phyloP scores from a whole-genome alignment of 192 early-diverging fungal species.

The Backusella sp. region DNA sequence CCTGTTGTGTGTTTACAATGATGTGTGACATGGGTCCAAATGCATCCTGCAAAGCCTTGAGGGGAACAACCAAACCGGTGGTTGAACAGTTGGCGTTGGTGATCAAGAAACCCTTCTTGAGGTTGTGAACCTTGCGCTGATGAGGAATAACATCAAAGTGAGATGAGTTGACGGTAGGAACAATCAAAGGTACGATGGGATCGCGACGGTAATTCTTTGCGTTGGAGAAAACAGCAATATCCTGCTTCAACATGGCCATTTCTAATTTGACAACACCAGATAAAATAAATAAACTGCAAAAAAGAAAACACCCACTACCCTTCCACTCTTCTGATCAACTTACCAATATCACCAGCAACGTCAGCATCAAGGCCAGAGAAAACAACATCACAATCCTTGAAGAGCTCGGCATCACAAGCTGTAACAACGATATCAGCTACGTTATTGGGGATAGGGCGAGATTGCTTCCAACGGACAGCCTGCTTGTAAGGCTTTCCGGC shows the following conservation, averaged over 20 bases:
- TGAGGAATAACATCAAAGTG: constrained; percentile 82
- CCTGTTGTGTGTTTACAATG: constrained; percentile 91
- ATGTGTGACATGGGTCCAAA: constrained; percentile 86
- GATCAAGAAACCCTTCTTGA: constrained; percentile 82
- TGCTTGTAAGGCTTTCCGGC: constrained; percentile 82
- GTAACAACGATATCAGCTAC: constrained; percentile 60
- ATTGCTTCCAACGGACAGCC: constrained; percentile 89
- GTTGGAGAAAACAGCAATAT: constrained; percentile 93
- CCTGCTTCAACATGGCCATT: constrained; percentile 81
- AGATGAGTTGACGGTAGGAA: constrained; percentile 87
- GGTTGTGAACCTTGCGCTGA: constrained; percentile 61
- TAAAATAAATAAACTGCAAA: constrained; percentile 9
- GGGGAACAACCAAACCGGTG: constrained; percentile 88
- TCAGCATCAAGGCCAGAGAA: constrained; percentile 95
- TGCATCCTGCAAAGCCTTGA: constrained; percentile 86
- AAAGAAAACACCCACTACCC: not conserved
- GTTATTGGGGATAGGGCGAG: constrained; percentile 64
- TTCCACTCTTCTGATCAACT: constrained; percentile 1
- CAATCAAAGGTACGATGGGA: constrained; percentile 86
- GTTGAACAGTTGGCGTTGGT: constrained; percentile 99
- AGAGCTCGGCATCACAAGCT: constrained; percentile 73
- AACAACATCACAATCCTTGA: constrained; percentile 81
- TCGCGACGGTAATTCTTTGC: constrained; percentile 96
- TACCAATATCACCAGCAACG: constrained; percentile 91
- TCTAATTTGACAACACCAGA: constrained; percentile 44